Evolutionary conservation across 331 rosid genomes (phyloP).

Genomic region (Erythrophleum ivorense): DNA sequence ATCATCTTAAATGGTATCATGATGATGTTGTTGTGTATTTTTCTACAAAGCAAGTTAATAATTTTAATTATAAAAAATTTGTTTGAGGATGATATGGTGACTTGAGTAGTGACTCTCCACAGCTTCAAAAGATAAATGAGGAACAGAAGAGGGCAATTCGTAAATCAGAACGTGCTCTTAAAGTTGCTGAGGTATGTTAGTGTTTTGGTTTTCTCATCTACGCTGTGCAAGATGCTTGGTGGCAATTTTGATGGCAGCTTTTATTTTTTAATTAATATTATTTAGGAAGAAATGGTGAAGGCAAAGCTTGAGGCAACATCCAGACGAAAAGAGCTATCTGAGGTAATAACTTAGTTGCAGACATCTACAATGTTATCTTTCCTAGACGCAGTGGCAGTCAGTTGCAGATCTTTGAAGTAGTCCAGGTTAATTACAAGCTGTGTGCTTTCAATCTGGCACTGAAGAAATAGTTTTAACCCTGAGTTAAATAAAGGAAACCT

Average conservation of each 20-base stretch:
- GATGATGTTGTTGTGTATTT: slow-evolving; percentile 15
- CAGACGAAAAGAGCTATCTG: slow-evolving; percentile 59
- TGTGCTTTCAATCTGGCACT: not conserved
- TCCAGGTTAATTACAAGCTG: not conserved
- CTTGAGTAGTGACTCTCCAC: slow-evolving; percentile 30
- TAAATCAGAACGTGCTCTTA: slow-evolving; percentile 83
- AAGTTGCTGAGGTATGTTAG: slow-evolving; percentile 84
- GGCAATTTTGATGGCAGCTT: slow-evolving; percentile 36
- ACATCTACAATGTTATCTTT: slow-evolving; percentile 15
- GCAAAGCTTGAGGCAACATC: slow-evolving; percentile 76
- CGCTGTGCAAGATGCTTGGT: slow-evolving; percentile 45
- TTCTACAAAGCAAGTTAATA: slow-evolving; percentile 16
- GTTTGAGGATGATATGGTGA: slow-evolving; percentile 41
- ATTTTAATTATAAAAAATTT: slow-evolving; percentile 17
- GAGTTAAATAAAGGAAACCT: slow-evolving; percentile 28
- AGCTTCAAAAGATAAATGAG: slow-evolving; percentile 75
- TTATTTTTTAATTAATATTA: slow-evolving; percentile 10
- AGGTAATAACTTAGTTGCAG: slow-evolving; percentile 57
- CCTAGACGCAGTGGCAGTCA: not conserved
- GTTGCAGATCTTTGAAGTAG: slow-evolving; percentile 11
- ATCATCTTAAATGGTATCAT: not conserved
- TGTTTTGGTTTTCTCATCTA: slow-evolving; percentile 32
- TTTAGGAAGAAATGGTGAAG: slow-evolving; percentile 87
- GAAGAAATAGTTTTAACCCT: not conserved
- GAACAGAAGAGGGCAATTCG: slow-evolving; percentile 74